Conservation (phyloP, 202 grass and related monocot species). For the Eragrostis tef region DNA sequence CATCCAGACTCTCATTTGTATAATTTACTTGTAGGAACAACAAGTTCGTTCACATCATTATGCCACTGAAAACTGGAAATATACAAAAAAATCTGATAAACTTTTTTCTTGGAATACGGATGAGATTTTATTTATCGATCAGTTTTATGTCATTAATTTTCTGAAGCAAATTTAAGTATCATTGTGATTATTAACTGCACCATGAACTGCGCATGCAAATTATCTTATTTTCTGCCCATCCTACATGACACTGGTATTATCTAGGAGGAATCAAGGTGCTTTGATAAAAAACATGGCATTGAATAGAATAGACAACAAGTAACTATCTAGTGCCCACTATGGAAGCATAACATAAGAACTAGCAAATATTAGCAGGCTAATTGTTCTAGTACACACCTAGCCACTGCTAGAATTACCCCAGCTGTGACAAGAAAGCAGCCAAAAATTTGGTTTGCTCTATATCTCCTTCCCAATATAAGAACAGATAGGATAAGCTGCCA, state of each 20-base stretch:
- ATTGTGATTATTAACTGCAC: background rate
- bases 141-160: background rate
- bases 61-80: constrained; percentile 2
- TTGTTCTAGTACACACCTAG: constrained; percentile 59
- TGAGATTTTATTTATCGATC: background rate
- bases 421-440: constrained; percentile 85
- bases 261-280: background rate
- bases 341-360: constrained; percentile 29
- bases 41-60: too few species aligned
- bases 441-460: constrained; percentile 73
- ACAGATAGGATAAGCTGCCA: constrained; percentile 92
- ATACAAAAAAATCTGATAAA: background rate
- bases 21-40: constrained; percentile 19
- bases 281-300: background rate
- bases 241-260: constrained; percentile 6
- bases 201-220: constrained; percentile 3
- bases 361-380: constrained; percentile 38
- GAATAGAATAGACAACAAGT: background rate
- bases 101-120: too few species aligned
- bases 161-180: background rate
- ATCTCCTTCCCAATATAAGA: constrained; percentile 82
- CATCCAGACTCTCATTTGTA: constrained; percentile 22
- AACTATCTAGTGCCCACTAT: constrained; percentile 8
- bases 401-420: constrained; percentile 80
- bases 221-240: constrained; percentile 6